Base-by-base conservation (phyloP, 306 rosid genomes). In the Cajanus cajan region DNA sequence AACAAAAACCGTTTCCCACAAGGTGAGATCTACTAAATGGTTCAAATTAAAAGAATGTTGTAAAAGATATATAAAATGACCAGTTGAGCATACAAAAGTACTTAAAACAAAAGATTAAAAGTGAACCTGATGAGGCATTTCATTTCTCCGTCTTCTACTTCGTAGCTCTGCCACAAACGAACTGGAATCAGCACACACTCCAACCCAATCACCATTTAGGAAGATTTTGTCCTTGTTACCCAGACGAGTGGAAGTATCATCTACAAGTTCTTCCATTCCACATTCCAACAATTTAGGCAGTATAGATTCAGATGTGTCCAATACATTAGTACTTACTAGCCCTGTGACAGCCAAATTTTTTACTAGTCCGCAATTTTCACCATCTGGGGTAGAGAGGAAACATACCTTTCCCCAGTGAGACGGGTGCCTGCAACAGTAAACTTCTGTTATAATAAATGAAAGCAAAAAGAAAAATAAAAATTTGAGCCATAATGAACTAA, bases 331-430 rank as follows among this genome's bases (percentile, higher is more conserved):
- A 72, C 96, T 93, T 31, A 96, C 99, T 19, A 96, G 85, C 33
- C 96, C 98, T 0, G 99, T 96, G 58, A 90, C 86, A 52, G 96
- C 85, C 85, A 96, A 71, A 82, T 96, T 96, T 78, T 96, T 96
- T n/a, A 96, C 91, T 4, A 96, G 93, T 22, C 99, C 99, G 84
- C 99, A 96, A 82, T 96, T 96, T 90, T 96, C 99, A 75, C 99
- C 99, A 65, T 96, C 99, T 0, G 98, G 98, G 63, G 99, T 96
- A 54, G 98, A 93, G 58, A 96, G 91, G 80, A 91, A 93, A 82
- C 99, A 96, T 68, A 96, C 97, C 85, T 90, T 93, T 5, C 99
- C 99, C 99, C 98, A 96, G 78, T 93, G 99, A 59, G 99, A 96
- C 81, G 99, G 98, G 87, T 96, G 99, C 87, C 99, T 96, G 93